These are phyloP conservation scores for Fusarium robinianum DNA, from an alignment of 2,329 filamentous ascomycete genomes.

Conservation along the genomic window DNA sequence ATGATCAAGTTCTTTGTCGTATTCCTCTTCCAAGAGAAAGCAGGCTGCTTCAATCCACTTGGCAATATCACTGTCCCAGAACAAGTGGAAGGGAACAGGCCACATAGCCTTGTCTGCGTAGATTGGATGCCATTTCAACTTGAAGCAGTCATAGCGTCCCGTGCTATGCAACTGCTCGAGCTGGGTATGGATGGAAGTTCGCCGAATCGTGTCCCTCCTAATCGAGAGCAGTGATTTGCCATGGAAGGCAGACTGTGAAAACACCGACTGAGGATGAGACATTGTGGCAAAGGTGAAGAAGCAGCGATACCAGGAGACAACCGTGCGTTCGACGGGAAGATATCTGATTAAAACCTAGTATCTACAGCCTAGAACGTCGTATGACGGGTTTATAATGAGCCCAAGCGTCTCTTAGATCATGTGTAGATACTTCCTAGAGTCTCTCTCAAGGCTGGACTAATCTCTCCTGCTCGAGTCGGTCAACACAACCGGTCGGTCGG, in stretches of 20 bases:
- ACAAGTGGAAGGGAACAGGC: neutral
- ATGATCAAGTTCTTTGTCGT: conserved; percentile 13
- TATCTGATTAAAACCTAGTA: neutral
- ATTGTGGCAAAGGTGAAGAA: too few relatives aligned
- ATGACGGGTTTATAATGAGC: conserved; percentile 11
- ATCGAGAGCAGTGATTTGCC: conserved; percentile 6
- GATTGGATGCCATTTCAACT: too few relatives aligned
- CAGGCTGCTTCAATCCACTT: conserved; percentile 68
- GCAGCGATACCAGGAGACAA: too few relatives aligned
- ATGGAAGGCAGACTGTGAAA: conserved; percentile 9
- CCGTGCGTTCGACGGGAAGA: neutral
- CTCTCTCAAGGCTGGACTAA: too few relatives aligned
- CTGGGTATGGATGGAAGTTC: conserved; percentile 11
- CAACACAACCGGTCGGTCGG: conserved; percentile 1
- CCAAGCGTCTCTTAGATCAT: too few relatives aligned
- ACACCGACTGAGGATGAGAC: conserved; percentile 23
- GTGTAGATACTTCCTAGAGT: too few relatives aligned
- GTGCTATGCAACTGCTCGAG: too few relatives aligned
- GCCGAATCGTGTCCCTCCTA: conserved; percentile 7
- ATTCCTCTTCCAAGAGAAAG: conserved; percentile 52
- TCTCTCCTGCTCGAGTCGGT: conserved; percentile 3
- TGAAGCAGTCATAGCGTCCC: too few relatives aligned
- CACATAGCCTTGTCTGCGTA: too few relatives aligned
- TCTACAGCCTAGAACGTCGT: conserved; percentile 1
- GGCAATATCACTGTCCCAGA: conserved; percentile 41